These are phyloP conservation scores for Fusarium drepaniforme DNA, from an alignment of 2,329 filamentous ascomycete species.

Conservation along the genomic window DNA sequence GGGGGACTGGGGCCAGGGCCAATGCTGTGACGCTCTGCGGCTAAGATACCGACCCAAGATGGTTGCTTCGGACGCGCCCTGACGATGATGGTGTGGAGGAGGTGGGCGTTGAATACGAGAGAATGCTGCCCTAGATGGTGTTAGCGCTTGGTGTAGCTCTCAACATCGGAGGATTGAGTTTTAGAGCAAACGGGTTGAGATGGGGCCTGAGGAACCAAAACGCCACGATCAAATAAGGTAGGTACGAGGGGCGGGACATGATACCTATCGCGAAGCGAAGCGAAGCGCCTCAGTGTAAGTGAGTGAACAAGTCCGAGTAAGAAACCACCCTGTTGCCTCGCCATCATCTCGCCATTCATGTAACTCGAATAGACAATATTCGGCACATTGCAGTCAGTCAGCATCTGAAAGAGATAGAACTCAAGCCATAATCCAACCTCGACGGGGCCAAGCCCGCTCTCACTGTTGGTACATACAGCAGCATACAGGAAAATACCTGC, in stretches of 20 bases:
- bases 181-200: constrained; percentile 16
- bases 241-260: background rate
- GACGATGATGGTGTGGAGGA: constrained; percentile 29
- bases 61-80: constrained; percentile 17
- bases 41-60: constrained; percentile 22
- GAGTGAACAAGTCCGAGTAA: background rate
- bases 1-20: constrained; percentile 5
- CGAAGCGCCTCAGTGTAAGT: background rate
- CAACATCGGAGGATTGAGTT: constrained; percentile 21
- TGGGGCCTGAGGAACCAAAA: constrained; percentile 27
- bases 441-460: constrained; percentile 22
- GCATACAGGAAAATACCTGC: background rate
- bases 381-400: background rate
- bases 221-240: constrained; percentile 2
- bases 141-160: background rate
- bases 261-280: background rate
- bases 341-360: background rate
- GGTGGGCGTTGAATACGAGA: constrained; percentile 43
- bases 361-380: background rate
- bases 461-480: background rate
- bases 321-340: background rate
- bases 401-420: background rate
- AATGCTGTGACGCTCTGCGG: constrained; percentile 22
- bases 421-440: constrained; percentile 27
- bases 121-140: constrained; percentile 26